Percentiles rank a stretch among this genome's conserved stretches.
Conservation (phyloP, 805 yeast genomes). For the Ogataea kodamae region DNA sequence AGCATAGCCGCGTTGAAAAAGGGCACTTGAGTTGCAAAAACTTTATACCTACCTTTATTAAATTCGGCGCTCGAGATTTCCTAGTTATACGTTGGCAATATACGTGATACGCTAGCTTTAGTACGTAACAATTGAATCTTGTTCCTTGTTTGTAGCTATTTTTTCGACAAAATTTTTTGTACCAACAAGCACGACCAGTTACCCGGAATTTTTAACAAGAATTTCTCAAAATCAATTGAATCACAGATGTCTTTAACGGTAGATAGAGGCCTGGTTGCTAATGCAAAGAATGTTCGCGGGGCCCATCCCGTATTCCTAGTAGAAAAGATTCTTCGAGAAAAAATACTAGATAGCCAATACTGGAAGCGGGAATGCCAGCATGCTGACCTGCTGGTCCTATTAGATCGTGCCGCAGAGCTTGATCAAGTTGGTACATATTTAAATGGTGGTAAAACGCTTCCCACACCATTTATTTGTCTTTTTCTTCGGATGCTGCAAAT, state of each 20-base stretch:
- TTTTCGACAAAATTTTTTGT: conserved; percentile 16
- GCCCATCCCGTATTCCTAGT: conserved; percentile 48
- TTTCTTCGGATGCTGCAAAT: conserved; percentile 74
- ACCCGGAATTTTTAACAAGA: conserved; percentile 9
- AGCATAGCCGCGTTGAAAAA: too few species aligned
- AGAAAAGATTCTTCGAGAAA: conserved; percentile 56
- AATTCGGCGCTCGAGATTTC: conserved; percentile 8
- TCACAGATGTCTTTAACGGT: conserved; percentile 20
- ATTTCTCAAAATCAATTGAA: conserved; percentile 1
- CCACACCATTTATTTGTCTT: conserved; percentile 73
- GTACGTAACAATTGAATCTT: conserved; percentile 6
- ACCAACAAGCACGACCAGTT: conserved; percentile 5
- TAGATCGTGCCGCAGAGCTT: conserved; percentile 43
- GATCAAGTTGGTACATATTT: conserved; percentile 46
- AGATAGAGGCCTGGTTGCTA: conserved; percentile 35
- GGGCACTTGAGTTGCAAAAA: too few species aligned
- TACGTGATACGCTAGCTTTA: too few species aligned
- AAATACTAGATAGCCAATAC: conserved; percentile 52
- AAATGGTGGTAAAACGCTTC: conserved; percentile 44
- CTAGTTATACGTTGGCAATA: too few species aligned
- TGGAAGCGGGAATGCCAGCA: conserved; percentile 57
- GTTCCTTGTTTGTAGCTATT: conserved; percentile 12
- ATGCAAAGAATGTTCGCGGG: conserved; percentile 36
- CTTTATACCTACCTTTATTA: conserved; percentile 6
- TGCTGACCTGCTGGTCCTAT: conserved; percentile 38